phyloP scores from a whole-genome alignment of 2,329 filamentous ascomycete species.

The Aureobasidium leucospermi region DNA sequence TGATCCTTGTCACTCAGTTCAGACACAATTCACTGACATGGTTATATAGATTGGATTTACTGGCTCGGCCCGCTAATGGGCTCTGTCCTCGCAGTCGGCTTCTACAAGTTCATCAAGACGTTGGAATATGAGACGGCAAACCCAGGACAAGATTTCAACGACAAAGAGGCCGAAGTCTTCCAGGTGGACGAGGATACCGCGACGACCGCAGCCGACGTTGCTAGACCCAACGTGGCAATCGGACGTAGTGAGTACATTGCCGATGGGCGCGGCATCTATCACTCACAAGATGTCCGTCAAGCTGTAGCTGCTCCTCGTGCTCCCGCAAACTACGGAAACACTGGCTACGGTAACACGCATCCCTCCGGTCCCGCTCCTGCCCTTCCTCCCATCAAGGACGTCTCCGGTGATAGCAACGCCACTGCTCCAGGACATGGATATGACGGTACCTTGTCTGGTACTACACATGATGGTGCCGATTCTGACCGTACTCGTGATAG shows the following conservation, averaged over 20 bases:
- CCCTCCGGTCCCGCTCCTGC: not conserved
- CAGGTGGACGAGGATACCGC: constrained; percentile 31
- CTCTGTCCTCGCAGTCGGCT: constrained; percentile 38
- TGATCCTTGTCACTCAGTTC: not conserved
- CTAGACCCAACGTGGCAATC: constrained; percentile 22
- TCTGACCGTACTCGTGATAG: constrained; percentile 12
- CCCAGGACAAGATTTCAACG: constrained; percentile 41
- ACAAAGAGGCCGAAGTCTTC: constrained; percentile 32
- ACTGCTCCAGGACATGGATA: not conserved
- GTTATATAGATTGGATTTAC: constrained; percentile 32
- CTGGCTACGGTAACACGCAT: constrained; percentile 3
- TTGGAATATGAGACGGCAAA: constrained; percentile 46
- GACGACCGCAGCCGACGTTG: constrained; percentile 23
- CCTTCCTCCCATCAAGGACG: not conserved
- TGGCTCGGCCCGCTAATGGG: constrained; percentile 44
- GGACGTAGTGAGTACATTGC: constrained; percentile 18
- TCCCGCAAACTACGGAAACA: constrained; percentile 14
- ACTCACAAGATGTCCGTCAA: constrained; percentile 16
- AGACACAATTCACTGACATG: constrained; percentile 23
- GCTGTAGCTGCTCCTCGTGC: constrained; percentile 17
- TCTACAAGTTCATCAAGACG: constrained; percentile 43
- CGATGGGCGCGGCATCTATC: constrained; percentile 14
- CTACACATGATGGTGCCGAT: constrained; percentile 9
- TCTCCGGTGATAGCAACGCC: not conserved
- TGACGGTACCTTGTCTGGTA: constrained; percentile 9